Evolutionary conservation across 202 grass and related monocot species (phyloP).

Genomic region (Musa balbisiana): DNA sequence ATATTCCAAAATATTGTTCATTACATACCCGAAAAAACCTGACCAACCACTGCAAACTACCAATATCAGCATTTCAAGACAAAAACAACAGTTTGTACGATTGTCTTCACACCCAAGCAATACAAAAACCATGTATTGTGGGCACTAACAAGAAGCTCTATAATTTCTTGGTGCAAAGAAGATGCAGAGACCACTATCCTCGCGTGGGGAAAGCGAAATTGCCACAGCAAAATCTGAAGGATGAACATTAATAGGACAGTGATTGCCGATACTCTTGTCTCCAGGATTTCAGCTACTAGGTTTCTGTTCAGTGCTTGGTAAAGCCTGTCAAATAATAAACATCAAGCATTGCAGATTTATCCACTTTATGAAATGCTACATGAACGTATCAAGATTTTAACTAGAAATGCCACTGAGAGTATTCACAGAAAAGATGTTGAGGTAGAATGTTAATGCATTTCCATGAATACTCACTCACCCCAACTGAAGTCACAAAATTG

Average conservation of each 20-base stretch:
- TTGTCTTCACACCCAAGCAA: not conserved
- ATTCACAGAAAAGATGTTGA: not conserved
- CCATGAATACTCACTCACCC: constrained; percentile 42
- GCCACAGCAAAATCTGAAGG: not conserved
- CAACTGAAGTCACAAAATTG: constrained; percentile 89
- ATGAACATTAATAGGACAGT: not conserved
- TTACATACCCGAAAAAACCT: too few species aligned
- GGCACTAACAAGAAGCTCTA: not conserved
- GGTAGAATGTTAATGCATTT: not conserved
- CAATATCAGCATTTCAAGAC: not conserved
- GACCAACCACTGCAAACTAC: not conserved
- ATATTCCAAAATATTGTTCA: too few species aligned
- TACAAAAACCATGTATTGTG: not conserved
- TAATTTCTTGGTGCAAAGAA: not conserved
- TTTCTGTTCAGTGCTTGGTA: constrained; percentile 7
- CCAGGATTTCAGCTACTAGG: not conserved
- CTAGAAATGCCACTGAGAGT: not conserved
- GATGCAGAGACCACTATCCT: not conserved
- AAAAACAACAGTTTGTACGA: not conserved
- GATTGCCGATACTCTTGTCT: not conserved
- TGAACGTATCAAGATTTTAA: too few species aligned
- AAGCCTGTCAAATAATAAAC: not conserved
- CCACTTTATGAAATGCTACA: too few species aligned
- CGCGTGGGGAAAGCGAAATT: too few species aligned
- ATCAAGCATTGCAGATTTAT: not conserved